phyloP scores from a whole-genome alignment of 495 filamentous ascomycete genomes.

The Lasiosphaeris hirsuta region DNA sequence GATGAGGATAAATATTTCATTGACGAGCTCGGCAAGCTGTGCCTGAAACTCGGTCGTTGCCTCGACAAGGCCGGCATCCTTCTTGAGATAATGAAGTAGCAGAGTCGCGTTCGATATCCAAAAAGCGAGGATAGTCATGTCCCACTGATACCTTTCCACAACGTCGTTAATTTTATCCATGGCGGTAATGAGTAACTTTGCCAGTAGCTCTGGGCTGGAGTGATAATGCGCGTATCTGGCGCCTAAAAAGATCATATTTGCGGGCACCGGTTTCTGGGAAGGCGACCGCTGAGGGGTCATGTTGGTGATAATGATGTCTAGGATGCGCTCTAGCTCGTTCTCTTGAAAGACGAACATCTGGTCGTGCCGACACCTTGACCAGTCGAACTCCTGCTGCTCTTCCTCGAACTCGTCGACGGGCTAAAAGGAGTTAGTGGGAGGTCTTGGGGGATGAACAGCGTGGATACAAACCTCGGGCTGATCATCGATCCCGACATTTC shows the following conservation, averaged over 20 bases:
- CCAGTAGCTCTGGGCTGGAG: conserved; percentile 79
- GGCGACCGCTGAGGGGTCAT: conserved; percentile 96
- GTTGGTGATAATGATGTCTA: conserved; percentile 94
- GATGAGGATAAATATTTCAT: conserved; percentile 98
- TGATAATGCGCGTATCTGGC: conserved; percentile 98
- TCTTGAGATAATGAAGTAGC: conserved; percentile 93
- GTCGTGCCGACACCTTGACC: conserved; percentile 91
- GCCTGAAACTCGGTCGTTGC: conserved; percentile 87
- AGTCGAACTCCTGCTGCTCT: conserved; percentile 93
- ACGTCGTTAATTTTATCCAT: conserved; percentile 97
- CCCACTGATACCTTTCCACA: conserved; percentile 92
- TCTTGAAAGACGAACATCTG: conserved; percentile 99
- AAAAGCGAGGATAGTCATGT: conserved; percentile 98
- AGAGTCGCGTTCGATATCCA: conserved; percentile 98
- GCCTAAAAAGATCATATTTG: conserved; percentile 93
- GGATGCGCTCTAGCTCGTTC: conserved; percentile 78
- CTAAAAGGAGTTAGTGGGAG: conserved; percentile 39
- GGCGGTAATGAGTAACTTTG: conserved; percentile 73
- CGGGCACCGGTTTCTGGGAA: conserved; percentile 94
- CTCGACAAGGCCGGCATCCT: conserved; percentile 77
- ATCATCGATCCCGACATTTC: conserved; percentile 94
- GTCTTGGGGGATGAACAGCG: neutral
- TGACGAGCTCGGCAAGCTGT: conserved; percentile 90
- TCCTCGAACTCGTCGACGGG: conserved; percentile 79
- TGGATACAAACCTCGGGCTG: conserved; percentile 72